Evolutionary conservation across 1,284 basidiomycete species (phyloP).

Genomic region (Peniophora sp.): DNA sequence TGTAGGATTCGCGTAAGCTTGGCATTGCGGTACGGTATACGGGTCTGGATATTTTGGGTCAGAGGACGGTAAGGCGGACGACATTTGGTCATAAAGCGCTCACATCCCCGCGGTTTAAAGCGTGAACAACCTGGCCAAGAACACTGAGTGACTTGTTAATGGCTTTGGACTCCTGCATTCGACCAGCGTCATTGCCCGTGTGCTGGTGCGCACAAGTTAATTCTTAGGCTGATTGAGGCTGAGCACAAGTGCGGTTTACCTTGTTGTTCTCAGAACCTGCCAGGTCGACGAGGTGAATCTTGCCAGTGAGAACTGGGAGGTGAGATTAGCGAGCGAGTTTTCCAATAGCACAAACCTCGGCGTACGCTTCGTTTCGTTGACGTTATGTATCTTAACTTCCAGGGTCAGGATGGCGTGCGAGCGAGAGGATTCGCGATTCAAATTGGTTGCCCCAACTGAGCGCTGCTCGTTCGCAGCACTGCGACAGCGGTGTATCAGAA

Average conservation of each 20-base stretch:
- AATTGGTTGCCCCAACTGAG: conserved; percentile 76
- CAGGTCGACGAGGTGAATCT: conserved; percentile 79
- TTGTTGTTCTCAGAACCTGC: conserved; percentile 88
- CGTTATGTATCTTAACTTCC: conserved; percentile 46
- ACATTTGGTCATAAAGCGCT: conserved; percentile 15
- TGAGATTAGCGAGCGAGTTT: not conserved
- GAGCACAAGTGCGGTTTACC: conserved; percentile 21
- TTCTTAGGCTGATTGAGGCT: not conserved
- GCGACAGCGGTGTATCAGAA: not conserved
- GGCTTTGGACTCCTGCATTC: conserved; percentile 77
- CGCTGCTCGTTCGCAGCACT: conserved; percentile 54
- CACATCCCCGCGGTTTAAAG: conserved; percentile 67
- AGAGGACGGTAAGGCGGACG: not conserved
- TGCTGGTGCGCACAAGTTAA: conserved; percentile 28
- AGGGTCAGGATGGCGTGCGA: conserved; percentile 79
- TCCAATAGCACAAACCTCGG: conserved; percentile 1
- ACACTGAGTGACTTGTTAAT: conserved; percentile 83
- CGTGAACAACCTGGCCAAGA: conserved; percentile 78
- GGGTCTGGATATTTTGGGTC: conserved; percentile 32
- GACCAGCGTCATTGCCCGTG: conserved; percentile 66
- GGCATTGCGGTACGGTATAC: conserved; percentile 80
- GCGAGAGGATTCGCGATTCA: conserved; percentile 74
- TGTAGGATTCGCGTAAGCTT: conserved; percentile 78
- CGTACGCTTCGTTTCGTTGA: conserved; percentile 39
- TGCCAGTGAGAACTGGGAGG: conserved; percentile 49